phyloP scores from a whole-genome alignment of 2,329 filamentous ascomycete genomes.

The Fusarium sp. region DNA sequence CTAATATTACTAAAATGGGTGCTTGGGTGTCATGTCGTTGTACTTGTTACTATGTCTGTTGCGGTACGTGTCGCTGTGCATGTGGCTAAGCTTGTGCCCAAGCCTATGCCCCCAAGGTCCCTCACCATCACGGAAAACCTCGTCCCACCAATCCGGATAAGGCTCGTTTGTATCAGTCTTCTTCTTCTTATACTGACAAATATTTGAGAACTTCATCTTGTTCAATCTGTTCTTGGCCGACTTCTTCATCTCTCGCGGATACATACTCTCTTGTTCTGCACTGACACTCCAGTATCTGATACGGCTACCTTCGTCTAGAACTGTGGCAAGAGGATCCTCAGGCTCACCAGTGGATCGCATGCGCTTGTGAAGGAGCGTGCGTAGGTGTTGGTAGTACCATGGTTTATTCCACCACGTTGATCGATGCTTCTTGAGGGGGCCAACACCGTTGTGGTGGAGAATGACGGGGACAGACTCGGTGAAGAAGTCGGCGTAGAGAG shows the following conservation, averaged over 20 bases:
- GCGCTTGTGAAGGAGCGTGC: neutral
- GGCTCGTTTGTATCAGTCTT: neutral
- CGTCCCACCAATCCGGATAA: slow-evolving; percentile 5
- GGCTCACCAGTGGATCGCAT: neutral
- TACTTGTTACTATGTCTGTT: no score
- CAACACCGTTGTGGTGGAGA: slow-evolving; percentile 2
- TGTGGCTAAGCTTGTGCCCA: no score
- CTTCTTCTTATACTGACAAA: neutral
- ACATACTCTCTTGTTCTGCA: neutral
- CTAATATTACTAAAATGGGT: no score
- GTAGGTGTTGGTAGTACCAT: slow-evolving; percentile 10
- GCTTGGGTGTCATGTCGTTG: no score
- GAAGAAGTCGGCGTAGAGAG: slow-evolving; percentile 15
- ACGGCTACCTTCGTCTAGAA: neutral
- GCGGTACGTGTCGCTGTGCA: no score
- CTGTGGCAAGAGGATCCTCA: neutral
- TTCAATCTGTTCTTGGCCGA: neutral
- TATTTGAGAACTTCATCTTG: neutral
- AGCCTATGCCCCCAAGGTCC: no score
- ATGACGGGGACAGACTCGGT: neutral
- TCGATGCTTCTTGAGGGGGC: neutral
- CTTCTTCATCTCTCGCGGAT: neutral
- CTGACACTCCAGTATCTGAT: slow-evolving; percentile 17
- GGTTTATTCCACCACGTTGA: slow-evolving; percentile 15
- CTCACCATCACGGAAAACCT: slow-evolving; percentile 7